Base-by-base conservation (phyloP, 2,329 filamentous ascomycete species). In the Hypoxylon sp. region DNA sequence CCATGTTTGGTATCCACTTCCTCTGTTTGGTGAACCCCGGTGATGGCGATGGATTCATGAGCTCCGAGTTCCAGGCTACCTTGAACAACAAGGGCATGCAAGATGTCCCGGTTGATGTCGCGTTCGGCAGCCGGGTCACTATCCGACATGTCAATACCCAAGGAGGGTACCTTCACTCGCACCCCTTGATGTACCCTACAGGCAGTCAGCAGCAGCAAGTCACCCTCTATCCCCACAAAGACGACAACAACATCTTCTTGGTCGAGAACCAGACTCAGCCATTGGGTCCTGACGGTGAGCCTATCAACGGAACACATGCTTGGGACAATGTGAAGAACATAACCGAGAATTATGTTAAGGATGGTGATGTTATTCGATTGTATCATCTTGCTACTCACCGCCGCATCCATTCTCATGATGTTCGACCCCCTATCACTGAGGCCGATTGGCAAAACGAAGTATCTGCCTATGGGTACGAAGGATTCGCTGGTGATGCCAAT, bases 141-240 rank as follows among this genome's bases (percentile, higher is more conserved):
- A 86, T 99, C 72, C 92, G 96, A 72, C 96, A 99, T 79, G 91
- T 93, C 81, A 98, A 98, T 80, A 99, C 96, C 3, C 96, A 99
- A 77, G 96, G 96, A 73, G 96, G 96, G 57, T 99, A 99, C 78
- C 87, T 99, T 55, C 96, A 99, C 81, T 98, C 96, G 6, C 96
- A 99, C 79, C 88, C 89, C 73, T 91, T 97, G 77, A 99, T 99
- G 96, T 99, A 98, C 78, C 96, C 96, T 2, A 93, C 89, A 7
- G 96, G 96, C 71, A 97, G 93, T 85, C 96, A 97, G 84, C 96
- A 99, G 81, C 96, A 99, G 79, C 96, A 99, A 78, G 93, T 99
- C 73, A 99, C 96, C 0, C 88, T 99, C 2, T 99, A 99, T 75
- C 96, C 96, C 6, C 96, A 99, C 86, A 98, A 98, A 85, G 96